Evolutionary conservation across 1,284 basidiomycete genomes (phyloP).

Genomic region (Ceratobasidium sp.): DNA sequence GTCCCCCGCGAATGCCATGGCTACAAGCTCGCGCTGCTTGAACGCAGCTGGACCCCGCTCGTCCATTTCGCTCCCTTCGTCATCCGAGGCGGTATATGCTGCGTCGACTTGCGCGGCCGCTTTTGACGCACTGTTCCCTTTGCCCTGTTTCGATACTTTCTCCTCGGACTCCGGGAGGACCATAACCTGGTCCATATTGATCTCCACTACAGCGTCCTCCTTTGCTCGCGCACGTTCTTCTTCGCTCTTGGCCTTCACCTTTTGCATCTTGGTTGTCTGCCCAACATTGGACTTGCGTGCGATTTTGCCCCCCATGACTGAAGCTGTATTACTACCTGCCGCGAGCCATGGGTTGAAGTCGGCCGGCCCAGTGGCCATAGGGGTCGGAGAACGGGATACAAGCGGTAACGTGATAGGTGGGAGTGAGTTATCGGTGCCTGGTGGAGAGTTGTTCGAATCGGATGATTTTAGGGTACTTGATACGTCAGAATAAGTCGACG

Average conservation of each 20-base stretch:
- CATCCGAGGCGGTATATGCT: conserved; percentile 60
- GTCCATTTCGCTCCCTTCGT: conserved; percentile 64
- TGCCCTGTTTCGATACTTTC: conserved; percentile 32
- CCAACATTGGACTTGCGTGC: conserved; percentile 10
- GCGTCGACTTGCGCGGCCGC: conserved; percentile 43
- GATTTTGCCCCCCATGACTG: background rate
- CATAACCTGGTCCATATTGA: conserved; percentile 15
- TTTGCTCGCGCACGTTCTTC: conserved; percentile 39
- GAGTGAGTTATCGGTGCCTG: conserved; percentile 6
- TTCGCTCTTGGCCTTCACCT: conserved; percentile 40
- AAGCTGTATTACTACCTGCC: background rate
- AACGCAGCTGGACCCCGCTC: conserved; percentile 68
- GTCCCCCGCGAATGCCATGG: conserved; percentile 94
- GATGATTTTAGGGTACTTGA: conserved; percentile 22
- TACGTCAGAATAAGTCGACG: conserved; percentile 16
- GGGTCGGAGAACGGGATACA: background rate
- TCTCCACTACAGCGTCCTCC: conserved; percentile 29
- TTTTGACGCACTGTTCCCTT: conserved; percentile 41
- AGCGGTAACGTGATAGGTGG: background rate
- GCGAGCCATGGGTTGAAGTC: conserved; percentile 17
- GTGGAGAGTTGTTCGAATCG: conserved; percentile 7
- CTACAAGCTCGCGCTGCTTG: conserved; percentile 87
- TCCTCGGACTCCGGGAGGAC: conserved; percentile 19
- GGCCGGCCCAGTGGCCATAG: background rate
- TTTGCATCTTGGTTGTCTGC: conserved; percentile 35